Evolutionary conservation across 208 protist genomes (phyloP), one percentile per base, ranked within the genome.

Genomic region (Blechomonas ayalai): DNA sequence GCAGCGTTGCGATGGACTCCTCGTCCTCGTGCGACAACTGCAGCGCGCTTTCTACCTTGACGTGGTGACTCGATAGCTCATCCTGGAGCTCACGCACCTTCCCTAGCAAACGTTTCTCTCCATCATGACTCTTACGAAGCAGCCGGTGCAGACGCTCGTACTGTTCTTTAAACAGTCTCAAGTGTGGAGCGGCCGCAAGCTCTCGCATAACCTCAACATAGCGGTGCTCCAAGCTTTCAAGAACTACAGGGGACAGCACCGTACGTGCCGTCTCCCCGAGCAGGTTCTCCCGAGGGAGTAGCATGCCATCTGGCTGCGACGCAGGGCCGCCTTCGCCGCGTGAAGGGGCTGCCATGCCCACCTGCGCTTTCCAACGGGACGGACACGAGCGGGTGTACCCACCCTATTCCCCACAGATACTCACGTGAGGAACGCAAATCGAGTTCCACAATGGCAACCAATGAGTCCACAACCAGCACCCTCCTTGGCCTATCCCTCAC

Each of bases 141-240:
- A 97, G 90, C 4, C 91, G 72, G 50, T 99, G 97, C 4, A 99
- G 67, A 56, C 98, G 98, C 32, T 98, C 96, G 57, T 99, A 99
- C 67, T 99, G 97, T 22, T 73, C 59, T 8, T 82, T 68, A 56
- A 99, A 98, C 7, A 79, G 68, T 56, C 97, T 92, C 4, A 99
- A 74, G 22, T 92, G 67, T 22, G 96, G 91, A 52, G 98, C 95
- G 29, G 90, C 93, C 12, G 82, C 59, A 2, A 99, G 80, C 35
- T 97, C 89, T 29, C 69, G 72, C 45, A 97, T 48, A 9, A 96
- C 84, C 52, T 96, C 86, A 27, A 96, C 66, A 59, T 97, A 98
- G 29, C 96, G 92, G 45, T 89, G 75, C 65, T 98, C 95, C 18
- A 98, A 70, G 25, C 63, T 62, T 48, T 97, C 95, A 19, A 97